Evolutionary conservation across 768 basidiomycete genomes (phyloP).

Genomic region (Lactifluus volemus): DNA sequence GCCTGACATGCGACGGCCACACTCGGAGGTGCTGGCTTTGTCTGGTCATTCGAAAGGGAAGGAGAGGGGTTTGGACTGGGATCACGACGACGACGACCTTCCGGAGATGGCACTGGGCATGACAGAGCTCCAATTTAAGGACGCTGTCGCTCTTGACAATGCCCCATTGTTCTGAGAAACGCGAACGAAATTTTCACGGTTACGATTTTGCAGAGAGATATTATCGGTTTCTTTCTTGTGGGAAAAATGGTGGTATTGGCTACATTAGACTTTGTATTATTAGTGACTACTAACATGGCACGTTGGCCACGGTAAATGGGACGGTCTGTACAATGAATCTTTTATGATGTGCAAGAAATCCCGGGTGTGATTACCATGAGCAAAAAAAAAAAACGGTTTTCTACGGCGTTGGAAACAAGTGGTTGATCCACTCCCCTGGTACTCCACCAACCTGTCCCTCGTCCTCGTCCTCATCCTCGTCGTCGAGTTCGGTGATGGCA

Average conservation of each 20-base stretch:
- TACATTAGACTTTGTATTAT: constrained; percentile 13
- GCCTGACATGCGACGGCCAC: constrained; percentile 34
- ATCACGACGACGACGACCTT: constrained; percentile 27
- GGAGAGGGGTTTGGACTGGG: constrained; percentile 20
- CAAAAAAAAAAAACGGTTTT: not conserved
- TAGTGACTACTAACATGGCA: constrained; percentile 5
- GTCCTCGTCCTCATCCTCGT: constrained; percentile 17
- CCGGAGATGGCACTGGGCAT: constrained; percentile 46
- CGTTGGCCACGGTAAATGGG: not conserved
- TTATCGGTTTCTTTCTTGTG: not conserved
- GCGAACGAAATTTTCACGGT: no score
- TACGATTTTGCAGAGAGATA: not conserved
- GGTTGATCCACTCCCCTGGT: constrained; percentile 1
- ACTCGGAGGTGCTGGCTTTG: not conserved
- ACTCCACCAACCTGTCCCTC: constrained; percentile 13
- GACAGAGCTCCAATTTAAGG: constrained; percentile 28
- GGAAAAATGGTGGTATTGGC: not conserved
- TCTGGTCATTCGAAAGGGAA: constrained; percentile 20
- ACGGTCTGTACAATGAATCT: not conserved
- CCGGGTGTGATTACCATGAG: not conserved
- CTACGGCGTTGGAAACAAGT: not conserved
- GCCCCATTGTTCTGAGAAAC: not conserved
- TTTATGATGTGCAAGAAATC: not conserved
- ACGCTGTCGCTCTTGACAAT: not conserved
- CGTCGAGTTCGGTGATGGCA: constrained; percentile 16